Evolutionary conservation across 1,284 basidiomycete genomes (phyloP).

Genomic region (Hymenochaete sp.): DNA sequence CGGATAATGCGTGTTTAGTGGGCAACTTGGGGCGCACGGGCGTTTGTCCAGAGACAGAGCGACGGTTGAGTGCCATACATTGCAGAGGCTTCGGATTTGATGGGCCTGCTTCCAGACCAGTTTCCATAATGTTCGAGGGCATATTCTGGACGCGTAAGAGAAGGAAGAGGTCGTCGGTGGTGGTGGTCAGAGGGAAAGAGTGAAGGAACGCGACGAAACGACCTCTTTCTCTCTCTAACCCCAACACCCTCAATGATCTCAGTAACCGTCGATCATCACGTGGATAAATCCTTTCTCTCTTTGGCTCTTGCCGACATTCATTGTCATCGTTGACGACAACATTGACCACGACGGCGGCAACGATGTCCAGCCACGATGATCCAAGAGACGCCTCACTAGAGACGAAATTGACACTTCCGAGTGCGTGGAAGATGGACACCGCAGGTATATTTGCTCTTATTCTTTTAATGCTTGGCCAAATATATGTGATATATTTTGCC

Average conservation of each 20-base stretch:
- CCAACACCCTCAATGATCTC: too few species aligned
- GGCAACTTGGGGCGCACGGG: conserved; percentile 8
- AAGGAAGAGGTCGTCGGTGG: neutral
- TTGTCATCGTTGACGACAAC: too few species aligned
- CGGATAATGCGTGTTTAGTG: conserved; percentile 10
- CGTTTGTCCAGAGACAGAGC: neutral
- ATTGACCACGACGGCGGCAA: neutral
- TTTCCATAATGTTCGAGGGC: too few species aligned
- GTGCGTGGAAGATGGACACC: conserved; percentile 50
- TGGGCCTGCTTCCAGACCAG: neutral
- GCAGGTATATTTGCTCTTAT: conserved; percentile 34
- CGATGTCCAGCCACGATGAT: conserved; percentile 33
- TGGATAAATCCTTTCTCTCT: too few species aligned
- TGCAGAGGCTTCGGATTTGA: neutral
- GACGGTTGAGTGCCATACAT: neutral
- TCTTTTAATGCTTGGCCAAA: neutral
- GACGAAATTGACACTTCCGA: conserved; percentile 46
- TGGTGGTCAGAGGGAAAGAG: neutral
- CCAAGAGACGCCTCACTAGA: conserved; percentile 60
- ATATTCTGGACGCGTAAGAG: neutral
- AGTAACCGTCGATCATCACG: too few species aligned
- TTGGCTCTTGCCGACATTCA: too few species aligned
- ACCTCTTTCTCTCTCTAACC: too few species aligned
- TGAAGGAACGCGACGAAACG: neutral
- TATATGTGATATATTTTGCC: conserved; percentile 5